phyloP scores from a whole-genome alignment of 495 filamentous ascomycete genomes.

The Trichodelitschia bisporula region DNA sequence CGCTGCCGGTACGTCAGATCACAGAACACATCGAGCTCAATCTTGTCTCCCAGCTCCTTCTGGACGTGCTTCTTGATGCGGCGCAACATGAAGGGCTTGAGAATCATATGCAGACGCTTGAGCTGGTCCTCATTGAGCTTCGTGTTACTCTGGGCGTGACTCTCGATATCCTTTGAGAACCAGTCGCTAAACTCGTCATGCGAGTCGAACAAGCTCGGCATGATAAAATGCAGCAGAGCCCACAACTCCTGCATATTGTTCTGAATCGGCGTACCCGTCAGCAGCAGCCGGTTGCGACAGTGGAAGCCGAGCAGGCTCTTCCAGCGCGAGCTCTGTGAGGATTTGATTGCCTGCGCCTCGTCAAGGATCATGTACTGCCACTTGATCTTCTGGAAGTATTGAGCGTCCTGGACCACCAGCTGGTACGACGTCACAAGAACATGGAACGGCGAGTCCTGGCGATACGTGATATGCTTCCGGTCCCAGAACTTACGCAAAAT shows the following conservation, averaged over 20 bases:
- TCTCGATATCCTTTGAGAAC: constrained; percentile 99
- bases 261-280: constrained; percentile 95
- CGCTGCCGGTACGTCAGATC: constrained; percentile 92
- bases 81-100: constrained; percentile 98
- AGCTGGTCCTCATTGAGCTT: constrained; percentile 97
- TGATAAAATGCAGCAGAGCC: constrained; percentile 96
- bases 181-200: constrained; percentile 99
- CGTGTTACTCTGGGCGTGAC: constrained; percentile 92
- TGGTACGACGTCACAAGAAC: constrained; percentile 95
- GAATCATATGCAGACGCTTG: constrained; percentile 89
- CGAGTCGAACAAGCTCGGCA: constrained; percentile 93
- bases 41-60: constrained; percentile 95
- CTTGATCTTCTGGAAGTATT: constrained; percentile 94
- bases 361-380: constrained; percentile 99
- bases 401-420: constrained; percentile 79
- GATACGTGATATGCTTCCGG: constrained; percentile 87
- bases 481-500: constrained; percentile 98
- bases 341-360: constrained; percentile 97
- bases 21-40: constrained; percentile 88
- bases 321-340: constrained; percentile 86
- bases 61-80: constrained; percentile 99
- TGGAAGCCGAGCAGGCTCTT: constrained; percentile 84
- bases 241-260: constrained; percentile 99
- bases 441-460: constrained; percentile 77
- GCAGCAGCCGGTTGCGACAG: constrained; percentile 80